phyloP scores from a whole-genome alignment of 805 yeast genomes.

The Osmozyma mogii region DNA sequence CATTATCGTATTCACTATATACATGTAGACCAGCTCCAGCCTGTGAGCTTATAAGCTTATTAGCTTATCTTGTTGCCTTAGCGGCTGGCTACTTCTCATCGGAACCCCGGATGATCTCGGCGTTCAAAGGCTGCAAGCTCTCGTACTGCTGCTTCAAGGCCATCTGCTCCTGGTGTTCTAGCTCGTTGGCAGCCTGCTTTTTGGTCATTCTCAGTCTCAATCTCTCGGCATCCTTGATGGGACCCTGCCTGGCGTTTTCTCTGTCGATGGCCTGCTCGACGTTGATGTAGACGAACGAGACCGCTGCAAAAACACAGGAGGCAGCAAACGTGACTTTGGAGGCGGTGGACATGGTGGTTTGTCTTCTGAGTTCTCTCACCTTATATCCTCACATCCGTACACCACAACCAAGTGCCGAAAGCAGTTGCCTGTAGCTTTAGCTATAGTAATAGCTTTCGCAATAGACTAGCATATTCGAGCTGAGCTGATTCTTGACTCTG shows the following conservation, averaged over 20 bases:
- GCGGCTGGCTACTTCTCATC: slow-evolving; percentile 7
- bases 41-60: not conserved
- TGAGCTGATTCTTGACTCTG: too few species aligned
- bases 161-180: slow-evolving; percentile 61
- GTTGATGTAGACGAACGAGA: slow-evolving; percentile 63
- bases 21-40: too few species aligned
- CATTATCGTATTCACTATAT: slow-evolving; percentile 12
- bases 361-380: too few species aligned
- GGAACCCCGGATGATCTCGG: slow-evolving; percentile 28
- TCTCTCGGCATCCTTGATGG: slow-evolving; percentile 73
- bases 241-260: slow-evolving; percentile 70
- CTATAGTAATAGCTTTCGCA: too few species aligned
- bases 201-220: slow-evolving; percentile 32
- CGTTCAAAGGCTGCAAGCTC: slow-evolving; percentile 50
- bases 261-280: slow-evolving; percentile 63
- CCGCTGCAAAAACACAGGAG: slow-evolving; percentile 47
- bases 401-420: too few species aligned
- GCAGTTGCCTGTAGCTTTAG: too few species aligned
- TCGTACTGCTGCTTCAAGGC: slow-evolving; percentile 51
- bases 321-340: slow-evolving; percentile 66
- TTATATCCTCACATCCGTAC: too few species aligned
- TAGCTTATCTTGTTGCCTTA: not conserved
- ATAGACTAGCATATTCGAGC: too few species aligned
- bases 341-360: slow-evolving; percentile 73
- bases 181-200: slow-evolving; percentile 45